A percentile compares a stretch with the other conserved stretches of the same genome.
These are phyloP conservation scores for Metarhizium album DNA, from an alignment of 2,329 filamentous ascomycete species.

Conservation along the genomic window DNA sequence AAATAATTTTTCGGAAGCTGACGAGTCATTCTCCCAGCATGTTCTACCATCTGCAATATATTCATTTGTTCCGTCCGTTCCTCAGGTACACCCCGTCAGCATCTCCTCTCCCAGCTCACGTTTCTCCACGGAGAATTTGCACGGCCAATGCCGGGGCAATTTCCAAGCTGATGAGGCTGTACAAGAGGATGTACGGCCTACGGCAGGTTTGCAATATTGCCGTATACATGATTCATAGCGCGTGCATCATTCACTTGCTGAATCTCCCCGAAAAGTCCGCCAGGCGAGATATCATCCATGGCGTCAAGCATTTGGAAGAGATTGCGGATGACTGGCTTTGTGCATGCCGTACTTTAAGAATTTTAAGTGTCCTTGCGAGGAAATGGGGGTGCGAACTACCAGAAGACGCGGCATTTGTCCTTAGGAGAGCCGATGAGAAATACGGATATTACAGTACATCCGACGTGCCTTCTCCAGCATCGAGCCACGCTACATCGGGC, in stretches of 20 bases:
- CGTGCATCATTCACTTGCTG: conserved; percentile 87
- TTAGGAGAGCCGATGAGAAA: conserved; percentile 69
- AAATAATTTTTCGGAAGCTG: conserved; percentile 7
- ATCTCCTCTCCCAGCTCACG: conserved; percentile 74
- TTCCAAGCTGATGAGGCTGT: conserved; percentile 87
- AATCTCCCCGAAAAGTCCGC: conserved; percentile 91
- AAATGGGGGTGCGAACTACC: conserved; percentile 87
- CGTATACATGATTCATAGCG: conserved; percentile 90
- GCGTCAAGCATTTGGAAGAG: conserved; percentile 84
- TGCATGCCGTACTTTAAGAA: conserved; percentile 72
- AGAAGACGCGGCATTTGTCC: conserved; percentile 64
- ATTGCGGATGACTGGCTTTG: conserved; percentile 94
- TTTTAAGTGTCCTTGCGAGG: conserved; percentile 72
- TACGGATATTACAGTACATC: conserved; percentile 61
- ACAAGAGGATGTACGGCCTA: conserved; percentile 84
- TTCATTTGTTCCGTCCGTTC: conserved; percentile 91
- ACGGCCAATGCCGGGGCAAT: conserved; percentile 82
- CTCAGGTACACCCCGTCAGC: conserved; percentile 75
- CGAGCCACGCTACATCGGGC: conserved; percentile 21
- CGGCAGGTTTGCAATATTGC: conserved; percentile 94
- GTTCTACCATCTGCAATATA: conserved; percentile 94
- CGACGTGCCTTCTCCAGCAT: conserved; percentile 46
- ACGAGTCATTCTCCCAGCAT: conserved; percentile 49
- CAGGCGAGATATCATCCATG: conserved; percentile 78
- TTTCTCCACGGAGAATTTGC: conserved; percentile 84